Evolutionary conservation across 805 yeast genomes (phyloP).

Genomic region (Starmerella bombi): DNA sequence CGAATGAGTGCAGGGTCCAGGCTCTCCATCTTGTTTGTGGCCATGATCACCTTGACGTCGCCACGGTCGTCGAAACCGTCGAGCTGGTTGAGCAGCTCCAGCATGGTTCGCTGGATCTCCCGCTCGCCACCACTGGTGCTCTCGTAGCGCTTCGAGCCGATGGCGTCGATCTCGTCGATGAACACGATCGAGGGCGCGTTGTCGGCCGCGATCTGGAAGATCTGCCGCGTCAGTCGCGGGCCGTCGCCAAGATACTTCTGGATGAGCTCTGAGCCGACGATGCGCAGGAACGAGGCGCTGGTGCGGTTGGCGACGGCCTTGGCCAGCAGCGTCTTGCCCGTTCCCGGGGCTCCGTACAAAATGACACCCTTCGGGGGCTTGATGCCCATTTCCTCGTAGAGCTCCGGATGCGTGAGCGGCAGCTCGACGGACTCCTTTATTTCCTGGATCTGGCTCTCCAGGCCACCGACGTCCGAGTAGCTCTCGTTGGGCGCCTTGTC

Average conservation of each 20-base stretch:
- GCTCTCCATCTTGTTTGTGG: conserved; percentile 87
- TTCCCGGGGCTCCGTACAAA: conserved; percentile 94
- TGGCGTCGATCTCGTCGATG: conserved; percentile 97
- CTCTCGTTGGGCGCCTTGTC: conserved; percentile 96
- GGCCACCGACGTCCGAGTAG: conserved; percentile 94
- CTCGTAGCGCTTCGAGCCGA: conserved; percentile 96
- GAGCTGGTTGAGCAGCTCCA: conserved; percentile 84
- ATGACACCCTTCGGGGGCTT: conserved; percentile 98
- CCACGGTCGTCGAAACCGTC: conserved; percentile 97
- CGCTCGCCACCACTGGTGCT: conserved; percentile 87
- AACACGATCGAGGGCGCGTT: conserved; percentile 97
- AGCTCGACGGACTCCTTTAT: conserved; percentile 94
- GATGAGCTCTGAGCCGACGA: conserved; percentile 92
- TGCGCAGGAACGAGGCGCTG: conserved; percentile 86
- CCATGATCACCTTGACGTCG: conserved; percentile 95
- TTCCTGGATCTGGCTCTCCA: conserved; percentile 91
- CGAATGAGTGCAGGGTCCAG: conserved; percentile 92
- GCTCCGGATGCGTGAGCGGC: conserved; percentile 91
- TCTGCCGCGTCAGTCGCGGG: conserved; percentile 83
- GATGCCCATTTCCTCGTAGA: conserved; percentile 97
- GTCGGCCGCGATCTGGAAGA: conserved; percentile 92
- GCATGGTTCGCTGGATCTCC: conserved; percentile 95
- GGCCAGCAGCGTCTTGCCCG: conserved; percentile 89
- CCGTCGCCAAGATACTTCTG: conserved; percentile 98
- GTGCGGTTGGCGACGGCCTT: conserved; percentile 98